Evolutionary conservation across 164 flowering plant species (phyloP), one percentile per base, ranked within the genome.

Genomic region (Vitis riparia): DNA sequence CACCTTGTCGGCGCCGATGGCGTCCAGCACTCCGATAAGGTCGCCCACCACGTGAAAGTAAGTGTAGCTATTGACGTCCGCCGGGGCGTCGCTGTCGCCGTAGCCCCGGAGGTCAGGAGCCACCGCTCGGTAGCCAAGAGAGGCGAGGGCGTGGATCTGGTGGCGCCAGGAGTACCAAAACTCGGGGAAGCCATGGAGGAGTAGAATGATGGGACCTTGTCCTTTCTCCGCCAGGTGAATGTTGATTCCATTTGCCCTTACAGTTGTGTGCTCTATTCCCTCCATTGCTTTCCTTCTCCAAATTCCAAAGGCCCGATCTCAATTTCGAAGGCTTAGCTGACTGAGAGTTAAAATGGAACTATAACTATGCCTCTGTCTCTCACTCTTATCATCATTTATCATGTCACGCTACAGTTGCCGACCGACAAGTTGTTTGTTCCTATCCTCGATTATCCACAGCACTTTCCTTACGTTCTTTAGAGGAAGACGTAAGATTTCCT

Each of bases 121-220:
- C 58, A 84, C 77, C 17, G 83, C 84, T 0, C 83, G 62, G 87
- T 78, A 72, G 73, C 89, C 84, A 63, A 77, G 78, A 19, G 79
- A 62, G 55, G 94, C 72, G 53, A 86, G 75, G 62, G 78, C 72
- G n/a, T 62, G 57, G 71, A 89, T 89, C 75, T 85, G 93, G 83
- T 87, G 86, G 27, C 88, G 82, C 89, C 89, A 87, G 13, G 87
- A 66, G 77, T 82, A 87, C 88, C 87, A 87, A 48, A 82, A 78
- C 69, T 85, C 86, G 8, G 89, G 91, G 79, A 88, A 88, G 59
- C 91, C 89, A 44, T 88, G 91, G 68, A 89, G 53, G 72, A 87
- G 77, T 58, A 89, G 82, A 15, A 86, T 72, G 13, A 76, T 16
- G 1, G 91, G 90, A 47, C 86, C 89, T 50, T 76, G 9, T 2